Percentiles rank a stretch among this genome's conserved stretches.
Conservation (phyloP, 371 early-diverging fungal genomes). For the Mucor saturninus region DNA sequence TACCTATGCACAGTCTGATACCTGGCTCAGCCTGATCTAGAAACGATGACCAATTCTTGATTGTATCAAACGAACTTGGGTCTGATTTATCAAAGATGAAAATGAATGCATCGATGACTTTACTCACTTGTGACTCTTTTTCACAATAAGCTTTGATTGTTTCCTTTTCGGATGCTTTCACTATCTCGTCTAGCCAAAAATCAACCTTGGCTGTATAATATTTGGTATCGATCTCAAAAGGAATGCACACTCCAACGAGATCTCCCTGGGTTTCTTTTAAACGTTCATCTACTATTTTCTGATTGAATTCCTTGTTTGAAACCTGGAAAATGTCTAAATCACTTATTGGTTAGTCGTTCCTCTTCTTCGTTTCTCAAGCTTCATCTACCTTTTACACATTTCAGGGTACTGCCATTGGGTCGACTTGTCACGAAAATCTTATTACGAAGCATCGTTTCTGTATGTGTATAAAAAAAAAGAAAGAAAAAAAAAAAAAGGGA, state of each 20-base stretch:
- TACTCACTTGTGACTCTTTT: constrained; percentile 55
- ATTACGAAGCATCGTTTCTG: constrained; percentile 31
- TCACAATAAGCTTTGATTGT: constrained; percentile 49
- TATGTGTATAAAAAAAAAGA: neutral
- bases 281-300: constrained; percentile 27
- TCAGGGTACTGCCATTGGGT: constrained; percentile 48
- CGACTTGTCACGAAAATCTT: constrained; percentile 67
- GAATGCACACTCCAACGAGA: constrained; percentile 59
- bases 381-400: constrained; percentile 56
- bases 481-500: too few relatives aligned
- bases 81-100: constrained; percentile 63
- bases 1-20: constrained; percentile 60
- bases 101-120: constrained; percentile 71
- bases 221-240: constrained; percentile 70
- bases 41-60: constrained; percentile 61
- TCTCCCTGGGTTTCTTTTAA: constrained; percentile 38
- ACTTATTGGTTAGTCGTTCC: neutral
- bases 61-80: constrained; percentile 57
- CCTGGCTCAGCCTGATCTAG: constrained; percentile 59
- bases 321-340: constrained; percentile 32
- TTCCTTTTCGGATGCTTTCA: constrained; percentile 35
- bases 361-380: neutral
- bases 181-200: constrained; percentile 71
- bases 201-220: constrained; percentile 75
- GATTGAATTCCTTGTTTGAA: constrained; percentile 32